A percentile compares a stretch with the other conserved stretches of the same genome.
phyloP scores from a whole-genome alignment of 2,329 filamentous ascomycete genomes.

The Fusarium nodosum region DNA sequence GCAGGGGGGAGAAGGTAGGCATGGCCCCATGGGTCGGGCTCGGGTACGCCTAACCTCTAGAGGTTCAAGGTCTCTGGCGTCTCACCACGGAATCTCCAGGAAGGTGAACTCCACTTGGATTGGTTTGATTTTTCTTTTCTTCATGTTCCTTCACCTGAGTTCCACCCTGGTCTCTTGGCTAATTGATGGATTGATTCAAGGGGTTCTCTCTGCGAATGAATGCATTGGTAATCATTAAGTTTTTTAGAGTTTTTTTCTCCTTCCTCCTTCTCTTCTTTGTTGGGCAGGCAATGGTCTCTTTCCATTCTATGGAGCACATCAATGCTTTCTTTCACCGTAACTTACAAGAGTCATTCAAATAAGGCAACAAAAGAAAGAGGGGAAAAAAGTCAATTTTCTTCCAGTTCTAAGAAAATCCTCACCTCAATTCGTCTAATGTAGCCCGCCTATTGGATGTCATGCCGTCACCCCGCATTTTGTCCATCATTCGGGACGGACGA shows the following conservation, averaged over 20 bases:
- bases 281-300: not conserved
- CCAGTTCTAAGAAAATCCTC: not conserved
- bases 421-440: not conserved
- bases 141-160: slow-evolving; percentile 21
- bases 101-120: slow-evolving; percentile 30
- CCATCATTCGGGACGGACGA: slow-evolving; percentile 28
- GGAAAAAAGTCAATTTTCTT: slow-evolving; percentile 1
- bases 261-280: not conserved
- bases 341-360: slow-evolving; percentile 14
- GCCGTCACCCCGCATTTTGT: slow-evolving; percentile 43
- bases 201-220: slow-evolving; percentile 5
- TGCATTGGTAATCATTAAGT: slow-evolving; percentile 34
- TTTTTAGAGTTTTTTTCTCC: too few species aligned
- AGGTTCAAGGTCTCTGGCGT: slow-evolving; percentile 49
- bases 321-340: slow-evolving; percentile 3
- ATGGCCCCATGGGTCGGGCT: slow-evolving; percentile 23
- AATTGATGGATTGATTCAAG: slow-evolving; percentile 22
- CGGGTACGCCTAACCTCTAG: slow-evolving; percentile 52
- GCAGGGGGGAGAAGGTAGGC: not conserved
- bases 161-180: slow-evolving; percentile 36
- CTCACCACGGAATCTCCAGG: slow-evolving; percentile 48
- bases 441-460: slow-evolving; percentile 38
- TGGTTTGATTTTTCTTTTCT: slow-evolving; percentile 6
- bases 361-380: not conserved
- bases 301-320: not conserved